Evolutionary conservation across 106 monocot genomes (phyloP).

Genomic region (Platanthera guangdongensis): DNA sequence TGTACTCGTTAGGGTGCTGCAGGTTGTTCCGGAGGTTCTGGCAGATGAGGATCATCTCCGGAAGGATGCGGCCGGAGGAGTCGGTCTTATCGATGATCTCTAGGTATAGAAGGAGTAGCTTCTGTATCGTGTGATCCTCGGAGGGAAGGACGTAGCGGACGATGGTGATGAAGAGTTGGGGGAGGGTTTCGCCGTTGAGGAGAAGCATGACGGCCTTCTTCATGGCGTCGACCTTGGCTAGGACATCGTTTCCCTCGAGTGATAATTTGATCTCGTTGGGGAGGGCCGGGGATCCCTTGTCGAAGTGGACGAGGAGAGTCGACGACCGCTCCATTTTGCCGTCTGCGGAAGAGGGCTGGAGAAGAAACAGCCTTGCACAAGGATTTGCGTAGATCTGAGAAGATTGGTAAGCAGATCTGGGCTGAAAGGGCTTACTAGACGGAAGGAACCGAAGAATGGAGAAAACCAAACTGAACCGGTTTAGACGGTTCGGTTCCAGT

Average conservation of each 20-base stretch:
- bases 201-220: constrained; percentile 75
- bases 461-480: too few relatives aligned
- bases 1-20: constrained; percentile 71
- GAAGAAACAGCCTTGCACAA: too few relatives aligned
- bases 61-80: constrained; percentile 44
- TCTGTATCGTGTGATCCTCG: constrained; percentile 76
- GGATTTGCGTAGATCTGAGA: too few relatives aligned
- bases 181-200: constrained; percentile 56
- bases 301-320: constrained; percentile 59
- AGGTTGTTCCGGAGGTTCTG: constrained; percentile 73
- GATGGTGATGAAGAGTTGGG: constrained; percentile 79
- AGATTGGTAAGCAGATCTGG: too few relatives aligned
- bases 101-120: constrained; percentile 63
- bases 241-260: constrained; percentile 48
- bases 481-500: too few relatives aligned
- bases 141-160: constrained; percentile 71
- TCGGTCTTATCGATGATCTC: constrained; percentile 77
- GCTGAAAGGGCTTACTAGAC: too few relatives aligned
- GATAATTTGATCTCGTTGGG: constrained; percentile 65
- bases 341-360: not conserved
- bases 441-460: too few relatives aligned
- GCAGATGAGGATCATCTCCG: constrained; percentile 82
- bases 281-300: constrained; percentile 50
- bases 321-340: constrained; percentile 46
- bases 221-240: constrained; percentile 55